phyloP scores from a whole-genome alignment of 2,329 filamentous ascomycete genomes.

The Fusarium staphyleae region DNA sequence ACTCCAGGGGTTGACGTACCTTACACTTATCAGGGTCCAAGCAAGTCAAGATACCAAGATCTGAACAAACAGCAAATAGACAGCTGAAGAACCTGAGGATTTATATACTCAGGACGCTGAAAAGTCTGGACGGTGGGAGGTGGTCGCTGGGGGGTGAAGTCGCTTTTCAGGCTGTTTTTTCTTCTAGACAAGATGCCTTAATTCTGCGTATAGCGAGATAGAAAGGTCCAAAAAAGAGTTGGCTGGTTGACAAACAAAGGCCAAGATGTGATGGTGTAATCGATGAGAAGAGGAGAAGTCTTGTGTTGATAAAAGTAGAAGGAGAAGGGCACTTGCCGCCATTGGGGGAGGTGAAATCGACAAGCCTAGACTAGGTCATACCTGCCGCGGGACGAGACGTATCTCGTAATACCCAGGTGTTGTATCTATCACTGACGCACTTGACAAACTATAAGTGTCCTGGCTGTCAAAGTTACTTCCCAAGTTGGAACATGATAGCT shows the following conservation, averaged over 20 bases:
- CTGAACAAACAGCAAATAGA: no score
- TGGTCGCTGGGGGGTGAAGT: slow-evolving; percentile 26
- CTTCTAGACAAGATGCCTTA: slow-evolving; percentile 36
- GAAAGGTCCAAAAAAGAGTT: slow-evolving; percentile 38
- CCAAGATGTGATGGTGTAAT: slow-evolving; percentile 27
- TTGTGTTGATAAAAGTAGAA: background rate
- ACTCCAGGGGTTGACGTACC: no score
- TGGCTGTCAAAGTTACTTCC: no score
- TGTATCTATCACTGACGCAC: no score
- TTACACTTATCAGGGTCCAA: no score
- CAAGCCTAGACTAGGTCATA: background rate
- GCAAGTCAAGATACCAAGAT: no score
- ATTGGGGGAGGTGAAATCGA: background rate
- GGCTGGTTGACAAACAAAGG: slow-evolving; percentile 23
- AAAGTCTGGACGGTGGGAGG: background rate
- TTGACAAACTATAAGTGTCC: no score
- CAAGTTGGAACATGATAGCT: no score
- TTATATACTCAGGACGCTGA: background rate
- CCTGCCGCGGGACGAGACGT: background rate
- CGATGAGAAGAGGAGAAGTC: background rate
- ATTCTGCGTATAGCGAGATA: slow-evolving; percentile 40
- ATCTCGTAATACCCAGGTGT: no score
- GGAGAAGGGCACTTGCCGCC: background rate
- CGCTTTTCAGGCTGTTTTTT: slow-evolving; percentile 24
- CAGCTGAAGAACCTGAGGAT: background rate